Percentiles rank a stretch among this genome's conserved stretches.
phyloP scores from a whole-genome alignment of 495 filamentous ascomycete genomes.

The Haplographium delicatum region DNA sequence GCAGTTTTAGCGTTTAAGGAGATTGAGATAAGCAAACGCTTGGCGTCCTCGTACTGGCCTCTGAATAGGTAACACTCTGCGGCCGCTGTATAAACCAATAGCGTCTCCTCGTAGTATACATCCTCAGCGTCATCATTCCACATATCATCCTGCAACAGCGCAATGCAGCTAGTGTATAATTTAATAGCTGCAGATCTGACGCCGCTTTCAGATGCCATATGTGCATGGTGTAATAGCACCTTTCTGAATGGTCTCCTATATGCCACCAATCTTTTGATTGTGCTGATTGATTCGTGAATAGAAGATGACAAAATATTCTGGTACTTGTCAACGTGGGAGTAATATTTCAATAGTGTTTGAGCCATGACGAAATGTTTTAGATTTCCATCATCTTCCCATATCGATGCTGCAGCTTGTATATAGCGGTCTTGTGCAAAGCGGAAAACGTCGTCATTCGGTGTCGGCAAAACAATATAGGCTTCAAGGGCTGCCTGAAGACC shows the following conservation, averaged over 20 bases:
- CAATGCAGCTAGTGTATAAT: conserved; percentile 69
- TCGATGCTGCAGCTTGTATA: conserved; percentile 59
- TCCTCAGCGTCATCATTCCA: conserved; percentile 67
- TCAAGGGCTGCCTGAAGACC: conserved; percentile 72
- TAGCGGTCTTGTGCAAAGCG: conserved; percentile 82
- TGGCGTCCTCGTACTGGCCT: conserved; percentile 57
- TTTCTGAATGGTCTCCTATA: conserved; percentile 60
- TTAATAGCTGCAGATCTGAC: conserved; percentile 70
- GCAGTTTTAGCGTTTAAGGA: conserved; percentile 59
- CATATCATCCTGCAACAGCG: conserved; percentile 66
- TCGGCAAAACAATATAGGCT: conserved; percentile 67
- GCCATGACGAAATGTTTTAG: conserved; percentile 87
- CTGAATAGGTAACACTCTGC: conserved; percentile 77
- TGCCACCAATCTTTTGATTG: conserved; percentile 58
- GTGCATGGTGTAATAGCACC: conserved; percentile 68
- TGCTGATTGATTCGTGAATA: conserved; percentile 63
- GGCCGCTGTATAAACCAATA: conserved; percentile 63
- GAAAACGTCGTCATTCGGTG: conserved; percentile 67
- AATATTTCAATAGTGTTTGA: conserved; percentile 67
- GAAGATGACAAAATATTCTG: conserved; percentile 70
- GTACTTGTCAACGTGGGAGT: conserved; percentile 45
- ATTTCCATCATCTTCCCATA: conserved; percentile 61
- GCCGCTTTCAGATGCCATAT: conserved; percentile 68
- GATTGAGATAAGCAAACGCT: conserved; percentile 56
- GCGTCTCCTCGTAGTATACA: conserved; percentile 76